These are phyloP conservation scores for Cryptosporidium canis DNA, from an alignment of 169 alveolate genomes.

Conservation along the genomic window DNA sequence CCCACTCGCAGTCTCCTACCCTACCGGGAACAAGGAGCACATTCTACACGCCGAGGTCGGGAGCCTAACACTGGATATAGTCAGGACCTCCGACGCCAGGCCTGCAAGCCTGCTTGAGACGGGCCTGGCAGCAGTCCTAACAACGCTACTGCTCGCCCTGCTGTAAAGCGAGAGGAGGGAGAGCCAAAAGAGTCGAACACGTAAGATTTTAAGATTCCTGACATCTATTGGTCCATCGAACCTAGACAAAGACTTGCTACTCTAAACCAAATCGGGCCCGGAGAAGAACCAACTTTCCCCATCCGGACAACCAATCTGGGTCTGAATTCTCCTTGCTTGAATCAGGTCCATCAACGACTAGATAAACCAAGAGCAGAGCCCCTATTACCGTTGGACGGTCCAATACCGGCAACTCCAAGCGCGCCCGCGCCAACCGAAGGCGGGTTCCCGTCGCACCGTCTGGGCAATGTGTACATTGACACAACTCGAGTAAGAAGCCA, in stretches of 20 bases:
- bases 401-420: not conserved
- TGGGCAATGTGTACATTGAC: not conserved
- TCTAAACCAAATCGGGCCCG: not conserved
- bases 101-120: not conserved
- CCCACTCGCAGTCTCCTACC: conserved; percentile 21
- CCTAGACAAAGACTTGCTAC: not conserved
- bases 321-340: not conserved
- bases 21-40: not conserved
- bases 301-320: not conserved
- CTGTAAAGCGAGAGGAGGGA: not conserved
- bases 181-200: not conserved
- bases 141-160: not conserved
- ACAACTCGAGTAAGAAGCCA: not conserved
- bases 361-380: not conserved
- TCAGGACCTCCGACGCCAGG: not conserved
- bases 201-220: not conserved
- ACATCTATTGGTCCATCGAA: not conserved
- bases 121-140: not conserved
- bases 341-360: not conserved
- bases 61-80: conserved; percentile 3
- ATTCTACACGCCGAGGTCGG: conserved; percentile 57
- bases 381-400: not conserved
- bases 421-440: not conserved
- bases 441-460: not conserved
- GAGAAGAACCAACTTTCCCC: not conserved